These are phyloP conservation scores for Sphaerulina vaccinii DNA, from an alignment of 2,329 filamentous ascomycete genomes.

Conservation along the genomic window DNA sequence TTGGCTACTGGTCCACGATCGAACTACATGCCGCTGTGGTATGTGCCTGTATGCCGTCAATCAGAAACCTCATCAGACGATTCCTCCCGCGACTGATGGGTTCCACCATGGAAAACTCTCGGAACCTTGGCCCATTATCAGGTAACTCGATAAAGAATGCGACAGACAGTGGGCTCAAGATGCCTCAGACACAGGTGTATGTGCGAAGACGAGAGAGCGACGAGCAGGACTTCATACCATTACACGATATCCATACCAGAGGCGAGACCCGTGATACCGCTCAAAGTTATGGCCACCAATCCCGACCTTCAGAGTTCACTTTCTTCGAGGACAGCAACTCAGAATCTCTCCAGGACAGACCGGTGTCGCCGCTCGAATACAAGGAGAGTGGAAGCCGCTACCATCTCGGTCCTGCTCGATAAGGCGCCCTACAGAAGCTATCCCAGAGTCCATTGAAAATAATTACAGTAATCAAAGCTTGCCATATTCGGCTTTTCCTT, in stretches of 20 bases:
- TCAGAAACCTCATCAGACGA: slow-evolving; percentile 14
- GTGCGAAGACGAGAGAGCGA: slow-evolving; percentile 10
- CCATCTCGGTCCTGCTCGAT: too few species aligned
- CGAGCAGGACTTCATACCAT: slow-evolving; percentile 13
- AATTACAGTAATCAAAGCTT: too few species aligned
- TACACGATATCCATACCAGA: slow-evolving; percentile 16
- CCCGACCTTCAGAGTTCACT: not conserved
- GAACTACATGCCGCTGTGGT: slow-evolving; percentile 15
- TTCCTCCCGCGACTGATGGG: slow-evolving; percentile 15
- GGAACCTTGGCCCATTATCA: not conserved
- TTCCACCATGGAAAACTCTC: not conserved
- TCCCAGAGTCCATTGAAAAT: too few species aligned
- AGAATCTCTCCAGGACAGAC: not conserved
- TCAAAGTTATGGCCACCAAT: not conserved
- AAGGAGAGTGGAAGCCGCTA: too few species aligned
- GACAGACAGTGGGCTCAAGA: slow-evolving; percentile 1
- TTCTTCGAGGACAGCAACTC: not conserved
- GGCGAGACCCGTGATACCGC: not conserved
- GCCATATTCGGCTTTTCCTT: too few species aligned
- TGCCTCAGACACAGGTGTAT: not conserved
- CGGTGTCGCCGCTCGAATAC: not conserved
- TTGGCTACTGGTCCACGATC: slow-evolving; percentile 17
- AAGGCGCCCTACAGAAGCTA: too few species aligned
- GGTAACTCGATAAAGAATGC: not conserved
- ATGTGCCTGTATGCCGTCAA: slow-evolving; percentile 20